Conservation (phyloP, 2,329 filamentous ascomycete genomes). For the Fusarium transvaalense region DNA sequence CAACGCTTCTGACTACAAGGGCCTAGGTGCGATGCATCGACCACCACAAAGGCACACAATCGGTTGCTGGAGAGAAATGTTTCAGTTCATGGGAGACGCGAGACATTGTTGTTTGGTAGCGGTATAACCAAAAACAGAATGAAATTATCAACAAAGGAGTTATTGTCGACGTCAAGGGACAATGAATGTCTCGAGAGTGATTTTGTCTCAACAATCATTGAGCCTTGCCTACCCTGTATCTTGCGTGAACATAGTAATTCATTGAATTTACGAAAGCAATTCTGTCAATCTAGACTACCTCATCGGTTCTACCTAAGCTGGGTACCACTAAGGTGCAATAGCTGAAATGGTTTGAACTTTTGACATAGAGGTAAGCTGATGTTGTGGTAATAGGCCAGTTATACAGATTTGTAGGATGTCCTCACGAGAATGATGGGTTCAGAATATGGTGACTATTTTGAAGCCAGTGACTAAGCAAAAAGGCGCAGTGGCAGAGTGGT, state of each 20-base stretch:
- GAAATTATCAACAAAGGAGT: neutral
- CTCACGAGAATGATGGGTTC: too few relatives aligned
- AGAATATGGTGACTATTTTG: too few relatives aligned
- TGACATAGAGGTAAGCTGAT: too few relatives aligned
- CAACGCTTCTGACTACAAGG: conserved; percentile 2
- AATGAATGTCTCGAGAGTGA: too few relatives aligned
- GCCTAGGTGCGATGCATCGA: neutral
- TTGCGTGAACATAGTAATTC: too few relatives aligned
- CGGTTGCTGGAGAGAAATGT: conserved; percentile 10
- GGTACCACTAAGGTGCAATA: too few relatives aligned
- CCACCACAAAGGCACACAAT: neutral
- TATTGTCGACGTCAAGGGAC: neutral
- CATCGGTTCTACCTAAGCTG: too few relatives aligned
- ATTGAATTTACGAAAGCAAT: too few relatives aligned
- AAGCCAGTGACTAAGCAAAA: neutral
- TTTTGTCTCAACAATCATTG: neutral
- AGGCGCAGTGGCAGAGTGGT: conserved; percentile 36
- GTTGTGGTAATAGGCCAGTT: too few relatives aligned
- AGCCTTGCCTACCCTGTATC: neutral
- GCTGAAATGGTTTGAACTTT: too few relatives aligned
- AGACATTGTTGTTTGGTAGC: conserved; percentile 1
- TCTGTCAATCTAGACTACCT: too few relatives aligned
- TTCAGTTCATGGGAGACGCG: neutral
- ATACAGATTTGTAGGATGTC: too few relatives aligned
- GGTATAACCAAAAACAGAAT: neutral